Conservation (phyloP, 2,329 filamentous ascomycete species). For the Cladosporium sp. region DNA sequence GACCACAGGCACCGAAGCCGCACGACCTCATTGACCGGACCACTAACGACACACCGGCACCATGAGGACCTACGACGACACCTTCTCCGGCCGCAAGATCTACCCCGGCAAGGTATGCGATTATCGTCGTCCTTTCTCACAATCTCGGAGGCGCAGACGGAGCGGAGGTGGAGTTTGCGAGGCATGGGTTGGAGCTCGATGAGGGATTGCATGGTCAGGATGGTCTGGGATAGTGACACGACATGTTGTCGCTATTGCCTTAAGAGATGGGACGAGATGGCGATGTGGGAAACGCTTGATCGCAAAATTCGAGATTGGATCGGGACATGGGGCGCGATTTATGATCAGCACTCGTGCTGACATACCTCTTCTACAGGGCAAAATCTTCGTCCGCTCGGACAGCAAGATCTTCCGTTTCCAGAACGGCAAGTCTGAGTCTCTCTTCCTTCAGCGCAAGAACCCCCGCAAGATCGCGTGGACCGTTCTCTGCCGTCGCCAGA, state of each 20-base stretch:
- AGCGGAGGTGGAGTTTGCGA: background rate
- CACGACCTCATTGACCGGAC: background rate
- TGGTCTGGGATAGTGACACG: background rate
- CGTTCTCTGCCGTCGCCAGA: slow-evolving; percentile 93
- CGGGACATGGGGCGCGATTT: background rate
- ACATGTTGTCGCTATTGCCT: background rate
- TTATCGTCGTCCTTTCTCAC: background rate
- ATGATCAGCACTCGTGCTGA: slow-evolving; percentile 12
- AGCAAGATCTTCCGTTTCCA: slow-evolving; percentile 99
- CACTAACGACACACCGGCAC: slow-evolving; percentile 38
- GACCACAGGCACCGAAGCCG: no score
- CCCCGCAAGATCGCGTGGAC: slow-evolving; percentile 99
- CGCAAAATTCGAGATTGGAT: slow-evolving; percentile 1
- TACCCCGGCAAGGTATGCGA: slow-evolving; percentile 66
- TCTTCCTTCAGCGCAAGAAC: slow-evolving; percentile 99
- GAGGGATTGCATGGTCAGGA: slow-evolving; percentile 11
- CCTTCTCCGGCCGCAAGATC: slow-evolving; percentile 72
- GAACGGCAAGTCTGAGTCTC: slow-evolving; percentile 98
- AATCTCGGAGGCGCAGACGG: background rate
- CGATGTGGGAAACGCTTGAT: background rate
- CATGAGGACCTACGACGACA: slow-evolving; percentile 73
- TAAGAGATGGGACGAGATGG: background rate
- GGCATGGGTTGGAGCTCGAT: slow-evolving; percentile 15
- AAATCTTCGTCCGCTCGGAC: slow-evolving; percentile 99
- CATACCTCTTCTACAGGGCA: slow-evolving; percentile 62